phyloP scores from a whole-genome alignment of 257 asterid species.

The Eucommia ulmoides region DNA sequence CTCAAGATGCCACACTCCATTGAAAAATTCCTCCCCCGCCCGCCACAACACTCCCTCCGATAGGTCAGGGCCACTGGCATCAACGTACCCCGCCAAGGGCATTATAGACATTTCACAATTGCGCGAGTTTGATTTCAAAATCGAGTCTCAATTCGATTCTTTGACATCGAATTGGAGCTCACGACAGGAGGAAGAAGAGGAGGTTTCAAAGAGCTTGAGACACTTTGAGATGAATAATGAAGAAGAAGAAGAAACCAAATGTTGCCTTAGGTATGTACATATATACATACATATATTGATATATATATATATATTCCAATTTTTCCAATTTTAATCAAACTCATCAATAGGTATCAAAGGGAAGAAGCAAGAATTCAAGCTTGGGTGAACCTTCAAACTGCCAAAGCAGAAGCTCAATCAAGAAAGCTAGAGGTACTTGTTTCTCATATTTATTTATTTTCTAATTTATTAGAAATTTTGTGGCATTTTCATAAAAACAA shows the following conservation, averaged over 20 bases:
- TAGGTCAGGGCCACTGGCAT: conserved; percentile 70
- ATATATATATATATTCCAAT: too few relatives aligned
- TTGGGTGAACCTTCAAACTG: conserved; percentile 91
- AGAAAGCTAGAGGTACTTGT: conserved; percentile 91
- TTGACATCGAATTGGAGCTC: conserved; percentile 76
- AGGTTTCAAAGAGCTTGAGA: conserved; percentile 89
- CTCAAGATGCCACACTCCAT: conserved; percentile 90
- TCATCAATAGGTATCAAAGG: conserved; percentile 80
- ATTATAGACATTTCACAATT: conserved; percentile 46
- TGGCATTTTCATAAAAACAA: too few relatives aligned
- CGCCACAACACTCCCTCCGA: conserved; percentile 80
- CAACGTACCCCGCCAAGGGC: conserved; percentile 15
- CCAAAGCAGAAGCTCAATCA: conserved; percentile 98
- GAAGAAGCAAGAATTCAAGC: conserved; percentile 96
- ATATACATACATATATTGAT: too few relatives aligned
- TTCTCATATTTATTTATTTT: too few relatives aligned
- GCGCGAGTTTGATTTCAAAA: conserved; percentile 53
- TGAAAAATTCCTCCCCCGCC: conserved; percentile 64
- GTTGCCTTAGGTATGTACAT: conserved; percentile 87
- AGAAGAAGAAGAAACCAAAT: conserved; percentile 71
- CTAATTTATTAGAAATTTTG: too few relatives aligned
- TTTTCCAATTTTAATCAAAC: conserved; percentile 1
- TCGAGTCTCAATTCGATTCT: conserved; percentile 42
- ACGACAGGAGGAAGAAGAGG: conserved; percentile 96
- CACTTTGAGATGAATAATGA: conserved; percentile 89